Conservation (phyloP, 345 rosid species). For the Cardamine chenopodiifolia region DNA sequence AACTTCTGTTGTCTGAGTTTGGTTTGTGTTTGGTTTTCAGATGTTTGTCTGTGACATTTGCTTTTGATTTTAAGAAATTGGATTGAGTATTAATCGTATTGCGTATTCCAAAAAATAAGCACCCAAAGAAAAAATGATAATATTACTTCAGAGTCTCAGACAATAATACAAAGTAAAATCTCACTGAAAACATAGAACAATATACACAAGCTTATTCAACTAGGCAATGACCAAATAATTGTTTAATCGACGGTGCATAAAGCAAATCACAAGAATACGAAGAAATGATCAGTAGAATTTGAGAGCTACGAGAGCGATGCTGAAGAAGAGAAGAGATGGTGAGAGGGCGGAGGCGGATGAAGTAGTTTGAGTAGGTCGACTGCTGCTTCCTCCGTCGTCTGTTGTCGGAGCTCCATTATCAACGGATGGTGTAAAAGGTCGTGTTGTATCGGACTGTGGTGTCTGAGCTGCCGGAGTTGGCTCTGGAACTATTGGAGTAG, state of each 20-base stretch:
- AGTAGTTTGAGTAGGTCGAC: conserved; percentile 55
- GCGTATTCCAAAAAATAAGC: neutral
- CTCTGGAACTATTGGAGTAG: conserved; percentile 60
- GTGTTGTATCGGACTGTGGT: conserved; percentile 57
- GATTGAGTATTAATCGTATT: conserved; percentile 11
- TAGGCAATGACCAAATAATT: conserved; percentile 24
- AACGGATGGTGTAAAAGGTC: conserved; percentile 55
- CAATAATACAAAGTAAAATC: conserved; percentile 17
- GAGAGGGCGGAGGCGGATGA: conserved; percentile 54
- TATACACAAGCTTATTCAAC: conserved; percentile 27
- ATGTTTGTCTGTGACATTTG: conserved; percentile 32
- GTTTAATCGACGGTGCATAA: neutral
- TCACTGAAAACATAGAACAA: conserved; percentile 28
- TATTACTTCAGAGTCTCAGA: conserved; percentile 2
- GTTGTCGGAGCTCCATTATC: conserved; percentile 48
- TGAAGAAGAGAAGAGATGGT: conserved; percentile 52
- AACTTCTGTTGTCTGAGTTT: conserved; percentile 44
- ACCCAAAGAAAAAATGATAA: neutral
- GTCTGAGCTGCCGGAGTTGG: conserved; percentile 57
- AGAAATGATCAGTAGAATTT: conserved; percentile 47
- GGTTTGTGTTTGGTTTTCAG: conserved; percentile 13
- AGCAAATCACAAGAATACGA: conserved; percentile 19
- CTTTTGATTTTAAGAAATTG: conserved; percentile 8
- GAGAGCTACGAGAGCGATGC: conserved; percentile 48
- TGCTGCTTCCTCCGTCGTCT: conserved; percentile 52